Evolutionary conservation across 2,329 filamentous ascomycete species (phyloP).

Genomic region (Penicillium italicum): DNA sequence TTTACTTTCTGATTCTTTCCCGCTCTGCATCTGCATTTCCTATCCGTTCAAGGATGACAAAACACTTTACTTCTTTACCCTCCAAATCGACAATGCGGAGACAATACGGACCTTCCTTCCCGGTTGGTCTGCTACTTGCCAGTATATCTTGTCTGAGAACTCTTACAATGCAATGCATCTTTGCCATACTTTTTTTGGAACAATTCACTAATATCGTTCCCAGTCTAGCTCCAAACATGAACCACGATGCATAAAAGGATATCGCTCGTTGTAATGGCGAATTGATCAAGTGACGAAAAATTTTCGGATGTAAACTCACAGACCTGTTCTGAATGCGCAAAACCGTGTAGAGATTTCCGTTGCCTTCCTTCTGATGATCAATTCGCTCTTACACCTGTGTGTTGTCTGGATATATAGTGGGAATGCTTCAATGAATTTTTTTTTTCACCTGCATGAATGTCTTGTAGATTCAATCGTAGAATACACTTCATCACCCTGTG

Average conservation of each 20-base stretch:
- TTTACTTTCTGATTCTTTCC: constrained; percentile 5
- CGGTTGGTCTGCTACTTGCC: constrained; percentile 67
- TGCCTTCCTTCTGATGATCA: constrained; percentile 97
- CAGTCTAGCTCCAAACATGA: background rate
- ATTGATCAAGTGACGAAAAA: constrained; percentile 66
- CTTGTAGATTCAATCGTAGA: background rate
- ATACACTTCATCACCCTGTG: background rate
- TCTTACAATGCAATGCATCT: constrained; percentile 10
- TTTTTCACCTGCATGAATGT: background rate
- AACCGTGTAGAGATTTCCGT: constrained; percentile 96
- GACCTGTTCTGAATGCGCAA: constrained; percentile 87
- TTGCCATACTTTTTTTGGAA: constrained; percentile 1
- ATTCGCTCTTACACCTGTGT: constrained; percentile 11
- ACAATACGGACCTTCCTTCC: constrained; percentile 58
- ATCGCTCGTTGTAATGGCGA: constrained; percentile 9
- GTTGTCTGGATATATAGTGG: constrained; percentile 11
- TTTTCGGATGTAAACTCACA: constrained; percentile 93
- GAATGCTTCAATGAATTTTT: constrained; percentile 15
- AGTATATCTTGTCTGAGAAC: constrained; percentile 65
- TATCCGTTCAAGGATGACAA: constrained; percentile 56
- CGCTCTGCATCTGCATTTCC: background rate
- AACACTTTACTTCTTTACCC: constrained; percentile 59
- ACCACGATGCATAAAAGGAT: background rate
- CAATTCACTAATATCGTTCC: constrained; percentile 5
- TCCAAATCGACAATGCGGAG: constrained; percentile 67